Evolutionary conservation across 306 rosid genomes (phyloP).

Genomic region (Echinosophora koreensis): DNA sequence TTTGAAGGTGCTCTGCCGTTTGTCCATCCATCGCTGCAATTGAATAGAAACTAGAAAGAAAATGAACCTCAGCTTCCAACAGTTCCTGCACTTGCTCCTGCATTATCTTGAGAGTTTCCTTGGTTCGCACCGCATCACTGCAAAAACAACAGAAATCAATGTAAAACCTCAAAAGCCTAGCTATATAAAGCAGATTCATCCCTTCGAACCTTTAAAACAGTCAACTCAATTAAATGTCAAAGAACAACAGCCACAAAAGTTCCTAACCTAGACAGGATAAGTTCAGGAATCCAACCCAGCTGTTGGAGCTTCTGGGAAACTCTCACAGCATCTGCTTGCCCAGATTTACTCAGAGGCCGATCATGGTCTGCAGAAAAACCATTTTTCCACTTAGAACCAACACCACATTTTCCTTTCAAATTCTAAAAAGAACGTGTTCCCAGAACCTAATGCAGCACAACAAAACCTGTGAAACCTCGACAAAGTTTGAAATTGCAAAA

Average conservation of each 20-base stretch:
- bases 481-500: constrained; percentile 20
- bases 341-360: constrained; percentile 89
- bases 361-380: constrained; percentile 73
- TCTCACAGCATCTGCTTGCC: constrained; percentile 72
- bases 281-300: constrained; percentile 96
- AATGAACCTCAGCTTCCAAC: constrained; percentile 82
- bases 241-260: constrained; percentile 17
- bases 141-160: constrained; percentile 48
- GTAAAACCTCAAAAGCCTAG: constrained; percentile 19
- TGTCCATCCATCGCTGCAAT: constrained; percentile 99
- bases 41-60: constrained; percentile 92
- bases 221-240: constrained; percentile 21
- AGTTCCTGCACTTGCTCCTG: constrained; percentile 79
- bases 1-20: constrained; percentile 95
- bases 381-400: constrained; percentile 32
- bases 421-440: not conserved
- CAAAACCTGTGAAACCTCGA: not conserved
- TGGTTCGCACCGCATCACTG: constrained; percentile 85
- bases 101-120: constrained; percentile 87
- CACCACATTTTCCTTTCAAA: constrained; percentile 25
- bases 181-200: not conserved
- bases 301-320: constrained; percentile 77
- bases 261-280: constrained; percentile 85
- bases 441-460: constrained; percentile 2
- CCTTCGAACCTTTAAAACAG: constrained; percentile 11